These are phyloP conservation scores for Suhomyces bribrorum DNA, from an alignment of 1,139 yeast species.

Conservation along the genomic window DNA sequence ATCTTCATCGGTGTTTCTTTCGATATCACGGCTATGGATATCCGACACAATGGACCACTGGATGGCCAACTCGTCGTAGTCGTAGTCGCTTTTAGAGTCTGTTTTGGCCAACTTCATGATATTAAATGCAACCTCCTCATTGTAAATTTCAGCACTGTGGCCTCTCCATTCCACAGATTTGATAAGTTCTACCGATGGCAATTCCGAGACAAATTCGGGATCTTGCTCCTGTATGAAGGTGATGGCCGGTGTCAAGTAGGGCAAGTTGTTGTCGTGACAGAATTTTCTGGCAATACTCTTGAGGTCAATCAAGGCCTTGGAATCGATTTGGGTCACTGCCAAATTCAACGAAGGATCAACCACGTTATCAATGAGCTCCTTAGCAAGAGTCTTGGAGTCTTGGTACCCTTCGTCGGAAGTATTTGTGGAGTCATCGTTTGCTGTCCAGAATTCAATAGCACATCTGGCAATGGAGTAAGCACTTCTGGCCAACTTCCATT, in stretches of 20 bases:
- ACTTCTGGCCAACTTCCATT: constrained; percentile 56
- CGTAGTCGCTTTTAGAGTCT: constrained; percentile 26
- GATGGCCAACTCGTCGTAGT: constrained; percentile 30
- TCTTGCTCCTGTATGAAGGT: constrained; percentile 43
- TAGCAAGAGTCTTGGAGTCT: constrained; percentile 45
- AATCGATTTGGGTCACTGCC: constrained; percentile 49
- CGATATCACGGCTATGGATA: constrained; percentile 22
- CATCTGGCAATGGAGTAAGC: constrained; percentile 64
- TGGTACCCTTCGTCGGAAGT: constrained; percentile 7
- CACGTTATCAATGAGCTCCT: constrained; percentile 58
- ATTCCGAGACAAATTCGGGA: constrained; percentile 40
- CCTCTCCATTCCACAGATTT: constrained; percentile 65
- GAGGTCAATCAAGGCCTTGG: constrained; percentile 41
- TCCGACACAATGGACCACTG: constrained; percentile 44
- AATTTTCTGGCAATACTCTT: constrained; percentile 49
- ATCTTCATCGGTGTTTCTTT: constrained; percentile 42
- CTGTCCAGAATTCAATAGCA: constrained; percentile 49
- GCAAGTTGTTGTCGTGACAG: constrained; percentile 34
- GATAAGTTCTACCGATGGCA: constrained; percentile 31
- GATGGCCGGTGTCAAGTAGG: constrained; percentile 39
- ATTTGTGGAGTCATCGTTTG: constrained; percentile 8
- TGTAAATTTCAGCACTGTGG: constrained; percentile 66
- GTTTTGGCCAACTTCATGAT: constrained; percentile 41
- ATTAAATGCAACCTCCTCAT: constrained; percentile 70
- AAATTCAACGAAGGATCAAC: constrained; percentile 71